Conservation (phyloP, 176 grass and related monocot species). For the Melocanna baccifera region DNA sequence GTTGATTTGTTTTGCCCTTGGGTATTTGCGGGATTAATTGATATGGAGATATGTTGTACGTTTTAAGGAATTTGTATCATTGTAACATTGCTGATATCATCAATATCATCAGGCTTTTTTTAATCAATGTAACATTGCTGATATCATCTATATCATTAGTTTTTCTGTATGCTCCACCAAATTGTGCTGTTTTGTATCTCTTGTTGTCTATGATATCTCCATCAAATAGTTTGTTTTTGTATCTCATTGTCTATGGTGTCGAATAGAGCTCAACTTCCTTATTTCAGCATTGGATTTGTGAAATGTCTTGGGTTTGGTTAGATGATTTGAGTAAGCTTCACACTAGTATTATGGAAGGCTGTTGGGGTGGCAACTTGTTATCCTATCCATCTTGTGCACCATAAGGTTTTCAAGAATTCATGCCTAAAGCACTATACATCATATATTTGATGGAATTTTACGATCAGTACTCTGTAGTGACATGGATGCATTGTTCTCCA, state of each 20-base stretch:
- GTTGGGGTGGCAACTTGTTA: background rate
- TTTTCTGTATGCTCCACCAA: background rate
- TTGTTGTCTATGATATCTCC: background rate
- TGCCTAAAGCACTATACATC: background rate
- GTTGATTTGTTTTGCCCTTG: slow-evolving; percentile 21
- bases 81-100: background rate
- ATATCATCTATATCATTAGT: background rate
- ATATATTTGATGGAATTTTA: background rate
- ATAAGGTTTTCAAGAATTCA: background rate
- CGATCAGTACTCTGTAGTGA: background rate
- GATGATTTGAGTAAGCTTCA: background rate
- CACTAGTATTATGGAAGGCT: background rate
- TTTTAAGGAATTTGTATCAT: background rate
- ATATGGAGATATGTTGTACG: background rate
- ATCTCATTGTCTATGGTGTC: background rate
- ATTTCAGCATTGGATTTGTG: background rate
- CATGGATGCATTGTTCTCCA: background rate
- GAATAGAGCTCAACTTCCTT: background rate
- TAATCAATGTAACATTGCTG: background rate
- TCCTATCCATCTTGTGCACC: background rate
- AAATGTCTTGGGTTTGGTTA: background rate
- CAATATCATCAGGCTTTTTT: background rate
- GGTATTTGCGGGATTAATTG: background rate
- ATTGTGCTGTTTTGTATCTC: background rate
- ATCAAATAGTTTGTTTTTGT: background rate